Evolutionary conservation across 2,329 filamentous ascomycete genomes (phyloP).

Genomic region (Plectosphaerella sp.): DNA sequence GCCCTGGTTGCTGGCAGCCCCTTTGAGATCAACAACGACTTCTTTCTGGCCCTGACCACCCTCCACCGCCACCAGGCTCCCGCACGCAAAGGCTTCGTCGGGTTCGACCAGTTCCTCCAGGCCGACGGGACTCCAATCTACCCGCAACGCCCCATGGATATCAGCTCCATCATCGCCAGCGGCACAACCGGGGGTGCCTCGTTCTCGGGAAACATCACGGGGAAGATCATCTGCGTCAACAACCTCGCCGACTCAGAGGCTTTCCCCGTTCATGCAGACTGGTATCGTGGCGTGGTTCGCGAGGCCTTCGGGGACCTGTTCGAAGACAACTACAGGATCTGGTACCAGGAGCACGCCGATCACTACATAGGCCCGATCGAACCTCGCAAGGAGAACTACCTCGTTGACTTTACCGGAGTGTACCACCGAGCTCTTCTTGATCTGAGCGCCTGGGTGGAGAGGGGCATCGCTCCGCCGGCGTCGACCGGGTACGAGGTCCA

Average conservation of each 20-base stretch:
- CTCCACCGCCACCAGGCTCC: slow-evolving; percentile 10
- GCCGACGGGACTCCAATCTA: slow-evolving; percentile 6
- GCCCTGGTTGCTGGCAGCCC: not conserved
- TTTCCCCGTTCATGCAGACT: slow-evolving; percentile 17
- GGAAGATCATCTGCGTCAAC: slow-evolving; percentile 16
- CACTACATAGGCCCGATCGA: slow-evolving; percentile 8
- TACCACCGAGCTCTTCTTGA: slow-evolving; percentile 14
- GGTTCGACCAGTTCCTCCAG: slow-evolving; percentile 10
- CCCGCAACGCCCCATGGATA: slow-evolving; percentile 7
- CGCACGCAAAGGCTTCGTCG: slow-evolving; percentile 1
- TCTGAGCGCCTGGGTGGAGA: slow-evolving; percentile 14
- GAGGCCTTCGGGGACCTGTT: slow-evolving; percentile 5
- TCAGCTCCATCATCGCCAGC: not conserved
- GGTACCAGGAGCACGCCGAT: slow-evolving; percentile 14
- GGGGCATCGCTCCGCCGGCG: slow-evolving; percentile 4
- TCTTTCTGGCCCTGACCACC: slow-evolving; percentile 2
- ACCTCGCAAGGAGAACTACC: not conserved
- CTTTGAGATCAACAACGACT: slow-evolving; percentile 8
- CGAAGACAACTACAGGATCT: slow-evolving; percentile 13
- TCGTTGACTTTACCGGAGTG: slow-evolving; percentile 11
- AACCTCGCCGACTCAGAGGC: slow-evolving; percentile 16
- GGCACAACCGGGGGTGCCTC: slow-evolving; percentile 2
- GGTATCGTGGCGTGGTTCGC: slow-evolving; percentile 13
- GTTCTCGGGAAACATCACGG: slow-evolving; percentile 9
- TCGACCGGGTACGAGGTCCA: slow-evolving; percentile 7